Conservation (phyloP, 2,329 filamentous ascomycete species). For the Cercospora beticola region DNA sequence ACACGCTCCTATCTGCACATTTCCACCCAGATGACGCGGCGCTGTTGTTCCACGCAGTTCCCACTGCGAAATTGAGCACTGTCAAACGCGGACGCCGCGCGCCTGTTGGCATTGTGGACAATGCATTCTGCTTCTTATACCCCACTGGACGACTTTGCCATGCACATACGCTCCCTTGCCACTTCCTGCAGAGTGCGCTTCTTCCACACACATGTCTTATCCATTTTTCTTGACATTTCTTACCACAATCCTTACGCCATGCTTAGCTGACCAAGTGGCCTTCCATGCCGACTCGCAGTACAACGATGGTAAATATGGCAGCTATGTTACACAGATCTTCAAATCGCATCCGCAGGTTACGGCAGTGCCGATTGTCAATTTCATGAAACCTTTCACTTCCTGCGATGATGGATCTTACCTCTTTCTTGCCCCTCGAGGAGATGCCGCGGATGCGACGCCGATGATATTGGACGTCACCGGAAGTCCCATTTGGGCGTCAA, state of each 20-base stretch:
- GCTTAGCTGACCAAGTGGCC: constrained; percentile 20
- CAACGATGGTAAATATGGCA: constrained; percentile 39
- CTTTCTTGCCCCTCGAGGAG: constrained; percentile 32
- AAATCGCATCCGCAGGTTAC: constrained; percentile 37
- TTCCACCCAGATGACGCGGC: constrained; percentile 7
- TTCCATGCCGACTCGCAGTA: constrained; percentile 32
- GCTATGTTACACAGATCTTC: constrained; percentile 40
- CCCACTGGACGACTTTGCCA: background rate
- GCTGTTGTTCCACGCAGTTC: background rate
- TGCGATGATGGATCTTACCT: constrained; percentile 36
- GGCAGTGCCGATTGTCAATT: constrained; percentile 34
- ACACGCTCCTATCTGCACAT: background rate
- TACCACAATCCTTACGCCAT: background rate
- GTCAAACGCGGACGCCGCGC: background rate
- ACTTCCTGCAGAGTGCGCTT: background rate
- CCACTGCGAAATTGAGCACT: background rate
- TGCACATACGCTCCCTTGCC: background rate
- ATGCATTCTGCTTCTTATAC: background rate
- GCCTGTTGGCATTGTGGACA: background rate
- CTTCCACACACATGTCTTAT: background rate
- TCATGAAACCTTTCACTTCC: constrained; percentile 34
- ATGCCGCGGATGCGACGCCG: constrained; percentile 16
- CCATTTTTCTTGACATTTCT: background rate
- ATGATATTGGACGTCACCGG: constrained; percentile 24
- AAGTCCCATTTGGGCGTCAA: constrained; percentile 21